phyloP scores from a whole-genome alignment of 2,329 filamentous ascomycete species.

The Alternaria tenuissima region DNA sequence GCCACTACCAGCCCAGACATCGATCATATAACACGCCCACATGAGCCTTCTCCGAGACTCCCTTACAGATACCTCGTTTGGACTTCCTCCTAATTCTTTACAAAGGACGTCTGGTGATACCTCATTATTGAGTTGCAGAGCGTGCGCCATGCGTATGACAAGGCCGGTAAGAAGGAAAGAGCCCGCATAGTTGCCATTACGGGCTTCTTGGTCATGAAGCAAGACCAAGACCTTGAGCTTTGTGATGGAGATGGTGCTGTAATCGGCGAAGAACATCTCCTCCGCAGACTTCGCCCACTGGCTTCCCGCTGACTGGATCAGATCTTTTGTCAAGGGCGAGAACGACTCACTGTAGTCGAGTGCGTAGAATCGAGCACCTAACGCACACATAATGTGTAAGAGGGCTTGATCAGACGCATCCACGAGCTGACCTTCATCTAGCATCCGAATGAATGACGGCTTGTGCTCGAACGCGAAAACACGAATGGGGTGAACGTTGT shows the following conservation, averaged over 20 bases:
- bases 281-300: conserved; percentile 46
- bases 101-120: conserved; percentile 37
- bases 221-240: conserved; percentile 43
- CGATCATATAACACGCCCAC: conserved; percentile 49
- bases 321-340: conserved; percentile 35
- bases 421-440: conserved; percentile 42
- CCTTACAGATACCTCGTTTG: conserved; percentile 41
- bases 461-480: conserved; percentile 45
- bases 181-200: conserved; percentile 43
- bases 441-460: conserved; percentile 45
- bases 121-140: conserved; percentile 44
- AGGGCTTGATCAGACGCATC: conserved; percentile 41
- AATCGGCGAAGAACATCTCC: conserved; percentile 46
- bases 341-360: conserved; percentile 43
- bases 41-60: conserved; percentile 44
- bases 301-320: conserved; percentile 42
- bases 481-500: conserved; percentile 40
- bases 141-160: conserved; percentile 45
- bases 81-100: conserved; percentile 34
- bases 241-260: conserved; percentile 43
- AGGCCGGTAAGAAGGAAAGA: conserved; percentile 44
- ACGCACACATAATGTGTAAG: conserved; percentile 45
- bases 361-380: conserved; percentile 41
- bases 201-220: conserved; percentile 44
- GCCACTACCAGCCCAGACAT: conserved; percentile 47